phyloP scores from a whole-genome alignment of 1,284 basidiomycete species.

The Sutorius eximius region DNA sequence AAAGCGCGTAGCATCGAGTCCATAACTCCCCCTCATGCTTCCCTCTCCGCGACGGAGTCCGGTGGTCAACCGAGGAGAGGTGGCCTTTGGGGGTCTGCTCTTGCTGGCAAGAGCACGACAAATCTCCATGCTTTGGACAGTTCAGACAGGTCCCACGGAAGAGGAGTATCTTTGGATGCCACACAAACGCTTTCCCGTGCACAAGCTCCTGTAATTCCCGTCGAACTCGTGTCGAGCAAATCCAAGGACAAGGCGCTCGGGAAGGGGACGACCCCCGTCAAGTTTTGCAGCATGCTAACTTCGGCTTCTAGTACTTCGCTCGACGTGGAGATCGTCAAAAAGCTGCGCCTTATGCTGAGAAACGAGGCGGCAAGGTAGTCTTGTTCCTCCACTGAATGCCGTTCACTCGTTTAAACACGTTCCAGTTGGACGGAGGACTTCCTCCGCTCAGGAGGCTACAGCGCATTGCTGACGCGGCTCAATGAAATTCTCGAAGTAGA shows the following conservation, averaged over 20 bases:
- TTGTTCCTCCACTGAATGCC: not conserved
- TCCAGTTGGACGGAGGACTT: conserved; percentile 92
- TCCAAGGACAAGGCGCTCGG: conserved; percentile 46
- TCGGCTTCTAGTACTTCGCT: conserved; percentile 65
- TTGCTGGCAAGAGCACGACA: conserved; percentile 46
- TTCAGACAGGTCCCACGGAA: conserved; percentile 39
- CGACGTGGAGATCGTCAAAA: conserved; percentile 77
- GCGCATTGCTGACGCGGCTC: conserved; percentile 78
- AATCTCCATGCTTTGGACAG: conserved; percentile 23
- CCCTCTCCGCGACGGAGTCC: conserved; percentile 34
- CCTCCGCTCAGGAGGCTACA: conserved; percentile 81
- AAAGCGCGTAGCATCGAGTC: conserved; percentile 71
- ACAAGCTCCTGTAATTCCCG: conserved; percentile 47
- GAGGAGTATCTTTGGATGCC: conserved; percentile 56
- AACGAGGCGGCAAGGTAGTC: conserved; percentile 81
- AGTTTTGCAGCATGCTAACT: conserved; percentile 62
- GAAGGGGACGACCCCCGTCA: conserved; percentile 62
- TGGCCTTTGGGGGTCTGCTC: conserved; percentile 40
- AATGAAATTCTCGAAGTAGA: conserved; percentile 93
- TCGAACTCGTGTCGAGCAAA: conserved; percentile 35
- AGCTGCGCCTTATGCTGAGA: conserved; percentile 74
- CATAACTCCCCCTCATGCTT: conserved; percentile 53
- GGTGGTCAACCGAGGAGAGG: conserved; percentile 44
- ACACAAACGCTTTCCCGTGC: conserved; percentile 47
- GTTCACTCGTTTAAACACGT: conserved; percentile 11